Evolutionary conservation across 1,284 basidiomycete species (phyloP).

Genomic region (Microbotryomycetes sp.): DNA sequence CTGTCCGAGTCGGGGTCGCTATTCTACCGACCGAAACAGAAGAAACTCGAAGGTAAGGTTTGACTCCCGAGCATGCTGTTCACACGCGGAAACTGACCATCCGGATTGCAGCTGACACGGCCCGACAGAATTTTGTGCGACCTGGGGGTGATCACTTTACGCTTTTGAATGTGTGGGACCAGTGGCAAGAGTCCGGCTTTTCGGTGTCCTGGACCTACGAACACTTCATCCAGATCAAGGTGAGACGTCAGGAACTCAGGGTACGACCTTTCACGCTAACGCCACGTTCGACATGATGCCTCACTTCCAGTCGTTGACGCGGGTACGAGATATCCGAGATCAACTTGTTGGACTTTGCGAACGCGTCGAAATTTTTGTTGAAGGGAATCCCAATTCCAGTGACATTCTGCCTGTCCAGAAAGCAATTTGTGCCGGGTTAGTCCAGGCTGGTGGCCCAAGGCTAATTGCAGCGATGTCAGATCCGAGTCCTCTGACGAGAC

Average conservation of each 20-base stretch:
- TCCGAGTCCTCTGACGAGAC: not conserved
- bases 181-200: constrained; percentile 96
- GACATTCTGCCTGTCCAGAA: constrained; percentile 92
- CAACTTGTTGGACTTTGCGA: constrained; percentile 93
- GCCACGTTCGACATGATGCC: not conserved
- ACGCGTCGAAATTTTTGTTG: constrained; percentile 86
- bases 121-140: constrained; percentile 90
- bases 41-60: constrained; percentile 43
- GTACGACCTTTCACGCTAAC: not conserved
- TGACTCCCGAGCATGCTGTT: not conserved
- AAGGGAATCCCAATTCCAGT: constrained; percentile 78
- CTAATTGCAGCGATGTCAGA: constrained; percentile 67
- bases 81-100: not conserved
- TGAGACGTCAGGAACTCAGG: constrained; percentile 2
- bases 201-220: constrained; percentile 69
- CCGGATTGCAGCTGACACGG: constrained; percentile 81
- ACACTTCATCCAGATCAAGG: constrained; percentile 90
- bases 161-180: constrained; percentile 92
- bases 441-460: constrained; percentile 51
- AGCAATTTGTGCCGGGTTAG: constrained; percentile 88
- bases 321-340: constrained; percentile 90
- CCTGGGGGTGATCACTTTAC: constrained; percentile 98
- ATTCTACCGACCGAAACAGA: constrained; percentile 94
- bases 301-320: constrained; percentile 57
- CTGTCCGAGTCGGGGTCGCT: constrained; percentile 89